These are phyloP conservation scores for Pythium insidiosum DNA, from an alignment of 352 stramenopile genomes.

Conservation along the genomic window DNA sequence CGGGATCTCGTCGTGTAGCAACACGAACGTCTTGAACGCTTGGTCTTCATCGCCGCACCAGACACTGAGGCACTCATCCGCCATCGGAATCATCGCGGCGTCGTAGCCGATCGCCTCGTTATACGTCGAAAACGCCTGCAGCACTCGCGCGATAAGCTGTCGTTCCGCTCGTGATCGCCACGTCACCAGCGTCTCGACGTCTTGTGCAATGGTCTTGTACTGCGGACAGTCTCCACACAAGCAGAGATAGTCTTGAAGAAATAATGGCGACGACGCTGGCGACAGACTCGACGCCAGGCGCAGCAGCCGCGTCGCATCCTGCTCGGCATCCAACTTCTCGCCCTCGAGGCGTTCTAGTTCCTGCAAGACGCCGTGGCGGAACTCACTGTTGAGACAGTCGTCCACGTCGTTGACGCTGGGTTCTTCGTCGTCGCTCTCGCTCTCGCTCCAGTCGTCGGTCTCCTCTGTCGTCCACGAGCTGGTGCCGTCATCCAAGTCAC, in stretches of 20 bases:
- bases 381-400: constrained; percentile 3
- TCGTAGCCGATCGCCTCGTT: constrained; percentile 54
- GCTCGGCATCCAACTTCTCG: constrained; percentile 6
- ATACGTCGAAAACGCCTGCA: constrained; percentile 69
- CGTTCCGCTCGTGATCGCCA: constrained; percentile 8
- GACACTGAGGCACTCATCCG: constrained; percentile 41
- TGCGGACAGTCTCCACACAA: constrained; percentile 14
- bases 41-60: constrained; percentile 59
- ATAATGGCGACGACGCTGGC: not conserved
- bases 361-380: constrained; percentile 4
- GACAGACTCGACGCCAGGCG: constrained; percentile 8
- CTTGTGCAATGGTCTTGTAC: constrained; percentile 11
- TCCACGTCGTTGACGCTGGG: constrained; percentile 2
- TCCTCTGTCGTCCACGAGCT: constrained; percentile 13
- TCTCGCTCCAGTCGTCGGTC: constrained; percentile 5
- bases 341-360: too few species aligned
- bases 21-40: constrained; percentile 62
- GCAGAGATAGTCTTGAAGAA: constrained; percentile 13
- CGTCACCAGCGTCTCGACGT: constrained; percentile 13
- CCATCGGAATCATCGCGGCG: constrained; percentile 39
- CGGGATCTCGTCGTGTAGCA: constrained; percentile 49
- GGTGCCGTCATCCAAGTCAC: constrained; percentile 4
- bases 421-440: not conserved
- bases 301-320: constrained; percentile 1
- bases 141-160: constrained; percentile 27